phyloP scores from a whole-genome alignment of 75 land plant species.

The Cunninghamia lanceolata region DNA sequence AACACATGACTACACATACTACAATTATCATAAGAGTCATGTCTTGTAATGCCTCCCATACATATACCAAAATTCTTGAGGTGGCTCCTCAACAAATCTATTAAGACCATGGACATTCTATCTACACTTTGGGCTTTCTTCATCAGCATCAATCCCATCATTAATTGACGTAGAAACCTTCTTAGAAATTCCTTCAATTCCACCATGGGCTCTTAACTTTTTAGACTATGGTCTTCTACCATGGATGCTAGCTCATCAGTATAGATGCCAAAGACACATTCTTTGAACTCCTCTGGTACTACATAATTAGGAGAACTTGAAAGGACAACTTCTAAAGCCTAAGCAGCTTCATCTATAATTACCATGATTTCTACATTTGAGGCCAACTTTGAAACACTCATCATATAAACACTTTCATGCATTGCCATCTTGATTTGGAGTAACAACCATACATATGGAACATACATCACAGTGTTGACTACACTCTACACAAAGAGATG shows the following conservation, averaged over 20 bases:
- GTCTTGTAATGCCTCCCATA: conserved; percentile 95
- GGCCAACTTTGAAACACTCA: no score
- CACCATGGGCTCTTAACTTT: conserved; percentile 56
- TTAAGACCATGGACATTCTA: conserved; percentile 67
- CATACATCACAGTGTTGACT: no score
- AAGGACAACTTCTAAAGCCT: conserved; percentile 40
- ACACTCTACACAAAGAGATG: no score
- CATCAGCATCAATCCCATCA: conserved; percentile 43
- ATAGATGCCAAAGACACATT: conserved; percentile 68
- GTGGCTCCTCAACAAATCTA: conserved; percentile 57
- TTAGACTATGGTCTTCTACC: conserved; percentile 64
- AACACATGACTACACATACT: conserved; percentile 74
- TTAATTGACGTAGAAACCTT: conserved; percentile 56
- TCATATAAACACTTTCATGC: no score
- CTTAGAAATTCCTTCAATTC: conserved; percentile 61
- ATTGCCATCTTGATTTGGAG: no score
- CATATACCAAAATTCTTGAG: conserved; percentile 78
- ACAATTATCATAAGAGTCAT: conserved; percentile 79
- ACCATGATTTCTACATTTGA: no score
- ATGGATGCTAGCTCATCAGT: conserved; percentile 68
- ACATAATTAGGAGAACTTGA: conserved; percentile 28
- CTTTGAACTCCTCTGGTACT: conserved; percentile 64
- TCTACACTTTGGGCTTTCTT: conserved; percentile 33
- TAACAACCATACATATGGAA: no score
- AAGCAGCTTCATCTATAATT: no score